Evolutionary conservation across 2,329 filamentous ascomycete genomes (phyloP).

Genomic region (Coleophoma cylindrospora): DNA sequence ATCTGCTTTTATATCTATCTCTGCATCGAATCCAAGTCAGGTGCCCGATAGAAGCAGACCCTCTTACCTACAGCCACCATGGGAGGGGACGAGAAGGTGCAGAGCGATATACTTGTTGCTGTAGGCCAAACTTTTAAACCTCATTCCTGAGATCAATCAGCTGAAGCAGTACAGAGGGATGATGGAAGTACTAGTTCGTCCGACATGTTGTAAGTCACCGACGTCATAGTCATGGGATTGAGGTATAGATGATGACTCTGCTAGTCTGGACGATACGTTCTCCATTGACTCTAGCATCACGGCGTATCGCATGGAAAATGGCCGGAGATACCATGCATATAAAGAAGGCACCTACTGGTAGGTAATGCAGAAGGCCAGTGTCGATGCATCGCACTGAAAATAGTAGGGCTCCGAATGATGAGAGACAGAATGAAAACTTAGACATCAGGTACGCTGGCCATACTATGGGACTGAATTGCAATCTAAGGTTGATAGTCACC

Average conservation of each 20-base stretch:
- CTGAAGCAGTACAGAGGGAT: neutral
- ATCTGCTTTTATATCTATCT: too few species aligned
- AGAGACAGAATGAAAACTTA: slow-evolving; percentile 22
- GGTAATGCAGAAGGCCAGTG: neutral
- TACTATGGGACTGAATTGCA: neutral
- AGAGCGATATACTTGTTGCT: too few species aligned
- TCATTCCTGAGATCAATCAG: too few species aligned
- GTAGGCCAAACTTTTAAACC: too few species aligned
- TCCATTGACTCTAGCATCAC: slow-evolving; percentile 29
- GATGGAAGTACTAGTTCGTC: neutral
- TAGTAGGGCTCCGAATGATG: slow-evolving; percentile 24
- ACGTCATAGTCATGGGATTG: too few species aligned
- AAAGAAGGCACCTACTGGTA: slow-evolving; percentile 34
- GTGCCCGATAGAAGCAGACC: too few species aligned
- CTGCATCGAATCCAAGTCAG: too few species aligned
- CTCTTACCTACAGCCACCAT: too few species aligned
- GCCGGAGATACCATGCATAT: slow-evolving; percentile 41
- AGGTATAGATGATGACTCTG: too few species aligned
- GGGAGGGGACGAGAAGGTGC: too few species aligned
- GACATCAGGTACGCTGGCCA: slow-evolving; percentile 14
- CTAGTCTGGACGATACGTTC: neutral
- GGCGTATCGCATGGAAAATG: slow-evolving; percentile 34
- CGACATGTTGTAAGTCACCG: neutral
- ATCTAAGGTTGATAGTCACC: slow-evolving; percentile 19
- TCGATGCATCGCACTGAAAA: too few species aligned